Base-by-base conservation (phyloP, 768 basidiomycete genomes). In the Lepiota subincarnata region DNA sequence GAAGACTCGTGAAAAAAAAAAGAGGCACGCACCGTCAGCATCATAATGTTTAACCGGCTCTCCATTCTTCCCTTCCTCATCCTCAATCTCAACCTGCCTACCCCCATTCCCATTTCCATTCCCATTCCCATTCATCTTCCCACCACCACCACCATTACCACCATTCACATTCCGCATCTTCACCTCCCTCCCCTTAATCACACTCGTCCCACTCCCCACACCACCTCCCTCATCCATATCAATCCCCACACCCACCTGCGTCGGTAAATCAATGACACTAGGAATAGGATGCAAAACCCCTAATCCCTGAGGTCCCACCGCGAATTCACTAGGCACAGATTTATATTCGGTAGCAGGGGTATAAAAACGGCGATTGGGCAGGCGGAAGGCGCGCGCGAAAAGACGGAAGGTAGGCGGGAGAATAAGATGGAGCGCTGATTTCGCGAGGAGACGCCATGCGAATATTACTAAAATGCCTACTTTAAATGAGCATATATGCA, bases 331-430 rank as follows among this genome's bases (percentile, higher is more conserved):
- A 0, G 87, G 87, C 1, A 89, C 81, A 22, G 68, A 76, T 26
- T 76, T 78, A 67, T 97, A 97, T 60, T 94, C 93, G 61, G 92
- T 93, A 26, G 94, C 91, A 24, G 92, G 87, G 4, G 86, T 89
- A 66, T 98, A 97, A 70, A 92, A 92, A 13, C 92, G 78, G 8
- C 96, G 80, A 56, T 84, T 82, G 0, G 95, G 96, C 3, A 98
- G 80, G 6, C 73, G 74, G 62, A 91, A 78, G 36, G 81, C 74
- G 24, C 76, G 78, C 6, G 89, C 77, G 56, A 90, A 73, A 41
- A 83, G 70, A 54, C 95, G 87, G 78, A 92, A 97, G 14, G 84
- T 74, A 0, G 92, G 91, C 0, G 95, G 95, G 0, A 98, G 81
- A 41, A 87, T 69, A 6, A 82, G 62, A 60, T 92, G 89, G 16